These are phyloP conservation scores for Xylaria nigripes DNA, from an alignment of 495 filamentous ascomycete genomes.

Conservation along the genomic window DNA sequence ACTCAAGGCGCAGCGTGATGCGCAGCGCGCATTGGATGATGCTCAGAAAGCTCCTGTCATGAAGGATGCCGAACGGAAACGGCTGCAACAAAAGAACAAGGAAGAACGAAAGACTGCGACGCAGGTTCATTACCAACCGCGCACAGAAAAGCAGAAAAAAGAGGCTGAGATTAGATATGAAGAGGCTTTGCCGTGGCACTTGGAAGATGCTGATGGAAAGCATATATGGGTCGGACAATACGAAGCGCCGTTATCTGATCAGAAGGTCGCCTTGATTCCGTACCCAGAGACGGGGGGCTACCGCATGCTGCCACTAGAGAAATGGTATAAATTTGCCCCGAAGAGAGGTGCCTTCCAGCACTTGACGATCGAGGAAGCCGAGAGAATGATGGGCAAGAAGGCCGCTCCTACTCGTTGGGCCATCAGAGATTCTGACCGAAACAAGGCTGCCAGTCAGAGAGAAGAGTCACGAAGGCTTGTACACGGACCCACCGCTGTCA, in stretches of 20 bases:
- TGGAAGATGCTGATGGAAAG: constrained; percentile 92
- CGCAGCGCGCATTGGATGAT: constrained; percentile 70
- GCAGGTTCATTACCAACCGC: constrained; percentile 39
- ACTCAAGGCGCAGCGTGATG: constrained; percentile 67
- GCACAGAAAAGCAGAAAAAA: constrained; percentile 67
- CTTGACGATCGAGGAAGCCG: constrained; percentile 75
- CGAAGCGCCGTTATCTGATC: constrained; percentile 72
- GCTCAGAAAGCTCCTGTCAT: constrained; percentile 76
- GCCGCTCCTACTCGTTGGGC: constrained; percentile 68
- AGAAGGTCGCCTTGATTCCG: constrained; percentile 63
- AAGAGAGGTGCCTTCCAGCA: constrained; percentile 71
- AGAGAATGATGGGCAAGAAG: constrained; percentile 67
- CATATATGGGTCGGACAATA: constrained; percentile 90
- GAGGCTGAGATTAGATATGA: constrained; percentile 79
- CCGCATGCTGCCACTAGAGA: constrained; percentile 83
- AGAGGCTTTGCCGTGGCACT: constrained; percentile 89
- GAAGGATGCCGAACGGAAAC: constrained; percentile 42
- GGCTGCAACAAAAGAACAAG: constrained; percentile 60
- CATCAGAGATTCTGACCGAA: constrained; percentile 54
- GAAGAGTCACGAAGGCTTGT: constrained; percentile 41
- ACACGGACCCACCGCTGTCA: constrained; percentile 38
- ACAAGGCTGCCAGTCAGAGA: constrained; percentile 40
- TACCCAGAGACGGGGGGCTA: constrained; percentile 50
- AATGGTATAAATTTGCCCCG: constrained; percentile 85
- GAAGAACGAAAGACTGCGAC: constrained; percentile 66